A percentile compares a stretch with the other conserved stretches of the same genome.
These are phyloP conservation scores for Eutypella sp. DNA, from an alignment of 2,329 filamentous ascomycete species.

Conservation along the genomic window DNA sequence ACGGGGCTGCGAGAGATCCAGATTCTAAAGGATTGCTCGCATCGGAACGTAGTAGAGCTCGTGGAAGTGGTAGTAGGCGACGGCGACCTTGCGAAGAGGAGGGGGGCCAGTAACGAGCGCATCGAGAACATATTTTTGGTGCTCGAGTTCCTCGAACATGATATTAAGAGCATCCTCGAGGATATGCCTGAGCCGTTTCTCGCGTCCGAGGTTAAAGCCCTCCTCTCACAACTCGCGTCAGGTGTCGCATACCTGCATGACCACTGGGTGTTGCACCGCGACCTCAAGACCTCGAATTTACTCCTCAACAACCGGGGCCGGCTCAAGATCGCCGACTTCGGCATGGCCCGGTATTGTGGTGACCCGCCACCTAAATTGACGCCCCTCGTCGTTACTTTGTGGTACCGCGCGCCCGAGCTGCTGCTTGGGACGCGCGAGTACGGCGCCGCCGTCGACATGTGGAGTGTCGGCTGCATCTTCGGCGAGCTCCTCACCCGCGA, in stretches of 20 bases:
- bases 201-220: slow-evolving; percentile 85
- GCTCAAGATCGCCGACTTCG: slow-evolving; percentile 96
- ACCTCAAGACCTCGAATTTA: slow-evolving; percentile 90
- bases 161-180: slow-evolving; percentile 86
- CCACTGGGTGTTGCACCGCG: slow-evolving; percentile 87
- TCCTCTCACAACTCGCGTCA: slow-evolving; percentile 75
- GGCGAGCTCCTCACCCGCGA: slow-evolving; percentile 82
- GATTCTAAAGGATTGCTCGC: slow-evolving; percentile 73
- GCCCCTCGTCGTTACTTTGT: slow-evolving; percentile 90
- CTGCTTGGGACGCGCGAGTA: slow-evolving; percentile 77
- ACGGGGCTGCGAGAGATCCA: slow-evolving; percentile 93
- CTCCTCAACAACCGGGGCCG: slow-evolving; percentile 92
- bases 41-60: slow-evolving; percentile 77
- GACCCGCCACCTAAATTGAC: slow-evolving; percentile 75
- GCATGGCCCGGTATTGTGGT: slow-evolving; percentile 89
- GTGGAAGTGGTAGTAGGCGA: slow-evolving; percentile 77
- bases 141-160: slow-evolving; percentile 96
- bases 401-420: slow-evolving; percentile 91
- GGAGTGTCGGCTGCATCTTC: slow-evolving; percentile 95
- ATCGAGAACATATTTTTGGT: slow-evolving; percentile 76
- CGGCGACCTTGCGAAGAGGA: slow-evolving; percentile 27
- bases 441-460: slow-evolving; percentile 78
- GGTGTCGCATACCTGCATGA: slow-evolving; percentile 82
- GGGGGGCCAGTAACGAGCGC: slow-evolving; percentile 2
- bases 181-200: slow-evolving; percentile 94